Conservation (phyloP, 371 early-diverging fungal genomes). For the Blakeslea trispora region DNA sequence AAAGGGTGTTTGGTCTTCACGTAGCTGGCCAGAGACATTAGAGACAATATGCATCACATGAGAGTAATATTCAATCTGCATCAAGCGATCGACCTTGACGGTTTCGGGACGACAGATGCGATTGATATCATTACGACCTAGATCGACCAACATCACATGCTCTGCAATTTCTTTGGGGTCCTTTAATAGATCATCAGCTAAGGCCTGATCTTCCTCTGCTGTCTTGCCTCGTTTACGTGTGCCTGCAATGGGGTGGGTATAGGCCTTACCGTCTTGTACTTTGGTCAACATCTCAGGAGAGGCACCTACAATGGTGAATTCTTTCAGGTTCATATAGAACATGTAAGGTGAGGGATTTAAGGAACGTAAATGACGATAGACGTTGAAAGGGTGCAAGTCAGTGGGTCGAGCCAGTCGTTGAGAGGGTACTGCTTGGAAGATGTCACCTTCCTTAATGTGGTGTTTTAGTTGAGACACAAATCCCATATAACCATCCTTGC, state of each 20-base stretch:
- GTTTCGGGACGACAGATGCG: slow-evolving; percentile 91
- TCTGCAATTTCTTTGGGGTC: slow-evolving; percentile 96
- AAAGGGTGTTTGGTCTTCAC: slow-evolving; percentile 86
- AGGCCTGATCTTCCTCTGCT: slow-evolving; percentile 77
- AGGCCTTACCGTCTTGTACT: slow-evolving; percentile 83
- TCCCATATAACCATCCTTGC: slow-evolving; percentile 83
- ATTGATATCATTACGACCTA: slow-evolving; percentile 96
- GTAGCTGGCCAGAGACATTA: slow-evolving; percentile 86
- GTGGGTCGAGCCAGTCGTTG: slow-evolving; percentile 89
- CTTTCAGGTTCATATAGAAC: slow-evolving; percentile 93
- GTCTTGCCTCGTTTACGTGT: slow-evolving; percentile 90
- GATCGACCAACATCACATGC: slow-evolving; percentile 98
- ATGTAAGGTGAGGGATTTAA: slow-evolving; percentile 98
- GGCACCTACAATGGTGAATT: slow-evolving; percentile 95
- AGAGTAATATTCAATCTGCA: slow-evolving; percentile 94
- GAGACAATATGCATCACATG: slow-evolving; percentile 98
- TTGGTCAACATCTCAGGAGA: slow-evolving; percentile 97
- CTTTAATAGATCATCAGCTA: slow-evolving; percentile 80
- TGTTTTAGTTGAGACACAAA: slow-evolving; percentile 88
- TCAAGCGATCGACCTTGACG: slow-evolving; percentile 92
- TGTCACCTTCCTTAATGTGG: slow-evolving; percentile 93
- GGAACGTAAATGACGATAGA: slow-evolving; percentile 92
- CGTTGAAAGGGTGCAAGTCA: slow-evolving; percentile 93
- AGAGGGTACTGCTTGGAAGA: slow-evolving; percentile 96
- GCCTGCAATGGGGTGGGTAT: slow-evolving; percentile 96